These are phyloP conservation scores for Huntiella abstrusa DNA, from an alignment of 2,329 filamentous ascomycete genomes.

Conservation along the genomic window DNA sequence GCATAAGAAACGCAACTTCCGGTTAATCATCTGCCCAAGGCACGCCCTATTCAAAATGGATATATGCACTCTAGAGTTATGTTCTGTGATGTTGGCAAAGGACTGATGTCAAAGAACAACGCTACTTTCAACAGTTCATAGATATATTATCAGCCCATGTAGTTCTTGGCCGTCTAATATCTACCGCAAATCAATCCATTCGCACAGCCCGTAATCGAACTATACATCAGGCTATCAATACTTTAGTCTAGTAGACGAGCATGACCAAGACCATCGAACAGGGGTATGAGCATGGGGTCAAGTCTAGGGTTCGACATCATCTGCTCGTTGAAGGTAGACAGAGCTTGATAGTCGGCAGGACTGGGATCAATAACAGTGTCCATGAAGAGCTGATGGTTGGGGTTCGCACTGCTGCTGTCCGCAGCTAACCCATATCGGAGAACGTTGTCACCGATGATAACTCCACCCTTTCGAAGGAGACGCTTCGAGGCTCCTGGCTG, in stretches of 20 bases:
- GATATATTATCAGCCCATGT: too few relatives aligned
- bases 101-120: too few relatives aligned
- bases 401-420: constrained; percentile 21
- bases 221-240: not conserved
- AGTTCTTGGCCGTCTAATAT: too few relatives aligned
- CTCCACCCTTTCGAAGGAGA: constrained; percentile 28
- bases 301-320: constrained; percentile 17
- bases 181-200: too few relatives aligned
- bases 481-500: constrained; percentile 19
- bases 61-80: too few relatives aligned
- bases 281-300: constrained; percentile 23
- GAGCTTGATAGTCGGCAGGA: constrained; percentile 11
- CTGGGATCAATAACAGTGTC: constrained; percentile 3
- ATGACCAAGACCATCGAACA: constrained; percentile 25
- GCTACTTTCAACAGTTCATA: too few relatives aligned
- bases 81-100: too few relatives aligned
- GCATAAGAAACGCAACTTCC: not conserved
- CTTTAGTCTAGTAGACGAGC: constrained; percentile 20
- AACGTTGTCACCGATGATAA: constrained; percentile 37
- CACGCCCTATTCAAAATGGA: too few relatives aligned
- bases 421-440: constrained; percentile 30
- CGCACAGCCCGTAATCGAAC: too few relatives aligned
- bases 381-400: constrained; percentile 13
- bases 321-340: constrained; percentile 14
- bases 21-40: not conserved